A percentile compares a stretch with the other conserved stretches of the same genome.
Evolutionary conservation across 2,329 filamentous ascomycete species (phyloP).

Genomic region (Proliferodiscus dingleyae): DNA sequence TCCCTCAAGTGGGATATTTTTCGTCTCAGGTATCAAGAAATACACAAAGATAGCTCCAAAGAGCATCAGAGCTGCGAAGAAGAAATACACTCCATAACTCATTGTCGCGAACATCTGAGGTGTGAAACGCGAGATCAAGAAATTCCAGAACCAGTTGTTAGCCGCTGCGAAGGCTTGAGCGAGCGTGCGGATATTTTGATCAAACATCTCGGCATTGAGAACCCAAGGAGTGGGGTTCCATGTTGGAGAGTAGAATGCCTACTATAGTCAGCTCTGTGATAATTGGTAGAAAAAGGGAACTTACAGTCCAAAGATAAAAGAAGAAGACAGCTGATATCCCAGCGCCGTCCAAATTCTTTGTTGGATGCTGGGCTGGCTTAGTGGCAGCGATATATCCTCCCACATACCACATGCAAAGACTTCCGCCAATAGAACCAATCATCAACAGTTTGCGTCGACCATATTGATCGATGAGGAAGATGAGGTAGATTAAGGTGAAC

Average conservation of each 20-base stretch:
- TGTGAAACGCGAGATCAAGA: conserved; percentile 51
- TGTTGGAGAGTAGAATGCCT: conserved; percentile 54
- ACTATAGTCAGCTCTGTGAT: too few relatives aligned
- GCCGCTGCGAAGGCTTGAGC: conserved; percentile 57
- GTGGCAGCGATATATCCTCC: conserved; percentile 10
- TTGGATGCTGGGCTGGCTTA: conserved; percentile 4
- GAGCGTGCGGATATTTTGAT: conserved; percentile 44
- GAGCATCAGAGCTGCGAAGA: conserved; percentile 20
- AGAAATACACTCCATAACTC: conserved; percentile 22
- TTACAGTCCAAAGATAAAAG: conserved; percentile 21
- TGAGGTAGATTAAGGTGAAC: conserved; percentile 14
- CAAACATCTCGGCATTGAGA: conserved; percentile 55
- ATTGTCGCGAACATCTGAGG: conserved; percentile 23
- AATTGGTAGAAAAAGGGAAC: too few relatives aligned
- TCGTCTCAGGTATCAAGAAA: conserved; percentile 62
- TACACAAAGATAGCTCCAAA: conserved; percentile 33
- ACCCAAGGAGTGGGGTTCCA: conserved; percentile 61
- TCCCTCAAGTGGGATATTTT: conserved; percentile 62
- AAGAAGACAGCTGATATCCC: conserved; percentile 39
- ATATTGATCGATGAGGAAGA: conserved; percentile 18
- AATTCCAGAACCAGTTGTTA: conserved; percentile 70
- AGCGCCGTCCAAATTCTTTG: neutral
- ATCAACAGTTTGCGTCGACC: conserved; percentile 17
- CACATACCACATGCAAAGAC: conserved; percentile 14
- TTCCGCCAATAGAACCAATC: conserved; percentile 12